Conservation (phyloP, 2,329 filamentous ascomycete genomes). For the Sporothrix globosa region DNA sequence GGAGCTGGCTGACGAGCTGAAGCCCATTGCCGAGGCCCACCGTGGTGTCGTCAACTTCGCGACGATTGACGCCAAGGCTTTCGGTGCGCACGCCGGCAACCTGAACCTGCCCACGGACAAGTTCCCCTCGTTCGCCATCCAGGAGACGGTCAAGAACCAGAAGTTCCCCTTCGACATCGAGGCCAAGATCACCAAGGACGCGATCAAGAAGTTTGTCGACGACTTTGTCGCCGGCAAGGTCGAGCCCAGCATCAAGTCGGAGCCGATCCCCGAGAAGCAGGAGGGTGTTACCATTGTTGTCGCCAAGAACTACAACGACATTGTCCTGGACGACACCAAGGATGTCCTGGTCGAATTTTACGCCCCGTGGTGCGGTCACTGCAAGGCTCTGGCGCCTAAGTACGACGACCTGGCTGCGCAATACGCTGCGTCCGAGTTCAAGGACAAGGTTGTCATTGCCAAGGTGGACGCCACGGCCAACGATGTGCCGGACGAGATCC, state of each 20-base stretch:
- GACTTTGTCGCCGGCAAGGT: slow-evolving; percentile 85
- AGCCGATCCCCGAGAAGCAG: slow-evolving; percentile 91
- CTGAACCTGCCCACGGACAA: slow-evolving; percentile 94
- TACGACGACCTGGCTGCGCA: slow-evolving; percentile 87
- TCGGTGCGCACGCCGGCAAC: slow-evolving; percentile 93
- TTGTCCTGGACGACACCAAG: slow-evolving; percentile 92
- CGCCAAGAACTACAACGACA: slow-evolving; percentile 87
- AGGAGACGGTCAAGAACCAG: slow-evolving; percentile 91
- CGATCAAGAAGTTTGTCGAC: slow-evolving; percentile 80
- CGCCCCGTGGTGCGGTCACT: slow-evolving; percentile 99
- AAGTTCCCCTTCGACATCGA: slow-evolving; percentile 94
- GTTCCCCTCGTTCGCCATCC: slow-evolving; percentile 97
- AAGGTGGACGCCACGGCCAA: slow-evolving; percentile 97
- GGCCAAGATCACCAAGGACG: slow-evolving; percentile 71
- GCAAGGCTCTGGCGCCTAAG: slow-evolving; percentile 95
- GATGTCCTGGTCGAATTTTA: slow-evolving; percentile 98
- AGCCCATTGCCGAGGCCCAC: slow-evolving; percentile 85
- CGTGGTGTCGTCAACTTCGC: slow-evolving; percentile 97
- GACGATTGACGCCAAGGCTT: slow-evolving; percentile 92
- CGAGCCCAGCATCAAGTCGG: slow-evolving; percentile 96
- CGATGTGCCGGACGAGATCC: slow-evolving; percentile 94
- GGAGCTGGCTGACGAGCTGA: slow-evolving; percentile 74
- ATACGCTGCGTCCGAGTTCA: slow-evolving; percentile 77
- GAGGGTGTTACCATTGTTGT: slow-evolving; percentile 89
- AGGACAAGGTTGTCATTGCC: slow-evolving; percentile 85